A percentile compares a stretch with the other conserved stretches of the same genome.
Evolutionary conservation across 306 rosid species (phyloP).

Genomic region (Sechiopsis laciniata): DNA sequence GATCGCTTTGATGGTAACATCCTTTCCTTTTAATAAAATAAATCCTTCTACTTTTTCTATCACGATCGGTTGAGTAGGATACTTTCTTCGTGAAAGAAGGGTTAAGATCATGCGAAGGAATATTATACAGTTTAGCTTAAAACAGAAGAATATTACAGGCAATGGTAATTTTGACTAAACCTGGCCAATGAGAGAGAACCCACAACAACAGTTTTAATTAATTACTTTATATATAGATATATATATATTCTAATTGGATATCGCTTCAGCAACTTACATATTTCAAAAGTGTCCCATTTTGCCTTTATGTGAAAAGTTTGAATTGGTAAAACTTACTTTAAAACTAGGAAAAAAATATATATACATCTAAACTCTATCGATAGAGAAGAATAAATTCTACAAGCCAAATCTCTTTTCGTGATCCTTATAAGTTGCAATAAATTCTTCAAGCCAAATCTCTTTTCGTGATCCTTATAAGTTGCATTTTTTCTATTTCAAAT

Average conservation of each 20-base stretch:
- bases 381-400: constrained; percentile 2
- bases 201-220: neutral
- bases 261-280: neutral
- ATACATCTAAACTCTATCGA: neutral
- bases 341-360: neutral
- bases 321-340: neutral
- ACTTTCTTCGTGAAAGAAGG: neutral
- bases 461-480: neutral
- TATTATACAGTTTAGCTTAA: neutral
- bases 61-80: neutral
- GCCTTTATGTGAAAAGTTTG: neutral
- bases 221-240: neutral
- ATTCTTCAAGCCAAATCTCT: neutral
- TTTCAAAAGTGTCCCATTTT: neutral
- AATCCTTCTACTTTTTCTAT: neutral
- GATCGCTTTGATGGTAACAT: constrained; percentile 1
- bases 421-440: neutral
- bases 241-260: neutral
- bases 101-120: neutral
- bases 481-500: neutral
- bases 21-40: neutral
- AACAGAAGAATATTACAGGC: neutral
- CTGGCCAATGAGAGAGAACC: neutral
- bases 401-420: neutral
- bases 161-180: neutral